A percentile compares a stretch with the other conserved stretches of the same genome.
Evolutionary conservation across 2,329 filamentous ascomycete genomes (phyloP).

Genomic region (Cladosporium phlei): DNA sequence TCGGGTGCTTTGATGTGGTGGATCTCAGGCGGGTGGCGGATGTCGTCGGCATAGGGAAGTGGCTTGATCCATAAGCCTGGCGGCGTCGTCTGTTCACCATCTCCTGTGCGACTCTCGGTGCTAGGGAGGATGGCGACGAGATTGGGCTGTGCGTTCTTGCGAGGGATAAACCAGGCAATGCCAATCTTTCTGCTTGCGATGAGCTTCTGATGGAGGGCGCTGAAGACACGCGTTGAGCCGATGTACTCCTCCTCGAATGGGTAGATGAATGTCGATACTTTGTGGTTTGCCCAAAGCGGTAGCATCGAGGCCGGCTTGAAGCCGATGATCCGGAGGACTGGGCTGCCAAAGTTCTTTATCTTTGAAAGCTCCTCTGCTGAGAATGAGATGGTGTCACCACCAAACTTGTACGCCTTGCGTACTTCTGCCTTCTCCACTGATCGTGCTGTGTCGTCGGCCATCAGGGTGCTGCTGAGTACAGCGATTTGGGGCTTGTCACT

Average conservation of each 20-base stretch:
- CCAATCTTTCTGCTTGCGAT: constrained; percentile 73
- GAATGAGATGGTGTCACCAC: constrained; percentile 83
- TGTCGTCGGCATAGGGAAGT: constrained; percentile 83
- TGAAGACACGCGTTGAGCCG: constrained; percentile 88
- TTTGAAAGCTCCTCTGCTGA: constrained; percentile 74
- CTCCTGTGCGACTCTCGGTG: constrained; percentile 59
- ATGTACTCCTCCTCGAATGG: constrained; percentile 86
- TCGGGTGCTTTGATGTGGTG: constrained; percentile 58
- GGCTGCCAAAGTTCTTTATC: constrained; percentile 74
- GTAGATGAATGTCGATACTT: constrained; percentile 87
- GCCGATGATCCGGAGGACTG: constrained; percentile 81
- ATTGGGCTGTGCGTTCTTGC: constrained; percentile 71
- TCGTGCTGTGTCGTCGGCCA: constrained; percentile 72
- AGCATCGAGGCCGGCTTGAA: constrained; percentile 78
- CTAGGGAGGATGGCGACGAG: constrained; percentile 80
- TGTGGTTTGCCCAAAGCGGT: constrained; percentile 77
- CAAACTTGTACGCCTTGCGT: constrained; percentile 92
- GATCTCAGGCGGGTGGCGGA: constrained; percentile 67
- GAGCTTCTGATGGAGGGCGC: constrained; percentile 83
- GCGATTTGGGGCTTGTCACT: constrained; percentile 83
- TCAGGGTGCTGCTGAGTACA: constrained; percentile 64
- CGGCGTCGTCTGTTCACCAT: constrained; percentile 66
- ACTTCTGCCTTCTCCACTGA: constrained; percentile 76
- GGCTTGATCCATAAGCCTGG: constrained; percentile 85
- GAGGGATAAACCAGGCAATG: constrained; percentile 83